Conservation (phyloP, 2,329 filamentous ascomycete species). For the Penicillium thymicola region DNA sequence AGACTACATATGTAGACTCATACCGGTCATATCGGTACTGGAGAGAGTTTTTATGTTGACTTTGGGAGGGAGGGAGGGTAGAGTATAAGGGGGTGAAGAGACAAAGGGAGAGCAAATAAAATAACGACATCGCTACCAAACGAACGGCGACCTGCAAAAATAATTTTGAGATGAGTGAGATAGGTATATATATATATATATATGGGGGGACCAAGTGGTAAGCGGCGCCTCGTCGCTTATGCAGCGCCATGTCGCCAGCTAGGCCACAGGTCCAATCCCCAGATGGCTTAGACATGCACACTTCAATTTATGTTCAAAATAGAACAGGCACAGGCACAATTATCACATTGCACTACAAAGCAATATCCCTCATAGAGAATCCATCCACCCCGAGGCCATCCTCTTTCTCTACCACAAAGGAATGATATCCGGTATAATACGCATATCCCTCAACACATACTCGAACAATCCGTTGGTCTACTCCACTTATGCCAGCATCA, state of each 20-base stretch:
- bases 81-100: neutral
- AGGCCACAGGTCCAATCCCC: neutral
- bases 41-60: neutral
- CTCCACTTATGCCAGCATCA: neutral
- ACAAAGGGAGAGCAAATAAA: neutral
- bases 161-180: too few species aligned
- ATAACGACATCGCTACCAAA: neutral
- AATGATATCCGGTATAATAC: slow-evolving; percentile 15
- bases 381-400: slow-evolving; percentile 13
- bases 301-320: neutral
- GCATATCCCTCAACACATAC: slow-evolving; percentile 12
- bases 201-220: neutral
- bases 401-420: slow-evolving; percentile 13
- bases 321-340: neutral
- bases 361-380: slow-evolving; percentile 10
- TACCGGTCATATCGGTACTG: neutral
- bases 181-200: neutral
- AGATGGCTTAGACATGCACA: too few species aligned
- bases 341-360: neutral
- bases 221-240: too few species aligned
- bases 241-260: neutral
- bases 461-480: neutral
- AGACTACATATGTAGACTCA: neutral
- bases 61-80: too few species aligned
- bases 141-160: neutral